Evolutionary conservation across 495 filamentous ascomycete species (phyloP).

Genomic region (Cercophora sp.): DNA sequence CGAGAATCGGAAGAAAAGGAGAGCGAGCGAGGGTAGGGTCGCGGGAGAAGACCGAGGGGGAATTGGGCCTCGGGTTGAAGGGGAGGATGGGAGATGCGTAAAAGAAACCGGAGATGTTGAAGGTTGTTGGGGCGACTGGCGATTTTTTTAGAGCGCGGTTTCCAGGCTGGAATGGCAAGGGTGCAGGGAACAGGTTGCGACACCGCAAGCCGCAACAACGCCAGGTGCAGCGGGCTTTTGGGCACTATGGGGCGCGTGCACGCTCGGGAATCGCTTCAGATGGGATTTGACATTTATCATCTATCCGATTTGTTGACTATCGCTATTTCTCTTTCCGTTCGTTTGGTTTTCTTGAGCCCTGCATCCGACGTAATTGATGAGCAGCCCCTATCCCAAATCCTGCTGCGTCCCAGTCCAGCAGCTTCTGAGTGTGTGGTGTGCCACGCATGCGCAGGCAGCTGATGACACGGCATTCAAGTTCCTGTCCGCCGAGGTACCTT

Average conservation of each 20-base stretch:
- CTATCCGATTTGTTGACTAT: too few species aligned
- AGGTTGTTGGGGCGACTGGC: constrained; percentile 13
- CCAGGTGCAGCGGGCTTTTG: constrained; percentile 4
- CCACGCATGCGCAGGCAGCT: not conserved
- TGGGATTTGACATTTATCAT: too few species aligned
- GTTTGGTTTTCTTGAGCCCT: not conserved
- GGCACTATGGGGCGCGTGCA: constrained; percentile 3
- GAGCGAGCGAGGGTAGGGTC: not conserved
- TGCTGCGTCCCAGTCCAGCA: too few species aligned
- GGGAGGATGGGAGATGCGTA: not conserved
- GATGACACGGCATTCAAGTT: constrained; percentile 4
- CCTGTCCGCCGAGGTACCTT: constrained; percentile 16
- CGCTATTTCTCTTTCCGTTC: not conserved
- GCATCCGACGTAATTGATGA: not conserved
- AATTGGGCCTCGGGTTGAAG: not conserved
- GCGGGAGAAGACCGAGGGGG: constrained; percentile 1
- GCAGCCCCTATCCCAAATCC: too few species aligned
- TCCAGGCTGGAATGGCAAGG: constrained; percentile 2
- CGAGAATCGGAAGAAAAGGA: constrained; percentile 10
- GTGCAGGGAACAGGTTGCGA: constrained; percentile 27
- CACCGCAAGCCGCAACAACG: constrained; percentile 10
- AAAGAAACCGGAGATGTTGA: too few species aligned
- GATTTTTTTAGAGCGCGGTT: constrained; percentile 19
- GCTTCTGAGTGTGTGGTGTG: too few species aligned
- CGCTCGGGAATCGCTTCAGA: constrained; percentile 3